Evolutionary conservation across 2,329 filamentous ascomycete genomes (phyloP).

Genomic region (Sclerotinia subarctica): DNA sequence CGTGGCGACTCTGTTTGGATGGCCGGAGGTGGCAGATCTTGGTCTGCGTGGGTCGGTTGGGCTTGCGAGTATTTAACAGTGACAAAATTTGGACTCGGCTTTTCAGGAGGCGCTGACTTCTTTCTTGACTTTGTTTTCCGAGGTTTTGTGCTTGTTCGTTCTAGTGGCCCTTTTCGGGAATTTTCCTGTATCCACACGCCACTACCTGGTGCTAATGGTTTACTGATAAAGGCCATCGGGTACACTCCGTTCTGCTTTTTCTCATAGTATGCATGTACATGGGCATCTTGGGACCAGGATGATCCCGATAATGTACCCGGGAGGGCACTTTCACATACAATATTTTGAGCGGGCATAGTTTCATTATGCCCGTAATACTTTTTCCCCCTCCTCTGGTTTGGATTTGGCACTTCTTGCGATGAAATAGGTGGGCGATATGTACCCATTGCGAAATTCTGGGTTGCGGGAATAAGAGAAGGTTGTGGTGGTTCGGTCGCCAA

Average conservation of each 20-base stretch:
- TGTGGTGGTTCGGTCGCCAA: not conserved
- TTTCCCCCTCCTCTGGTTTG: too few relatives aligned
- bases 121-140: conserved; percentile 5
- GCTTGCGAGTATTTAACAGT: not conserved
- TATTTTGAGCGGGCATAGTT: not conserved
- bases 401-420: not conserved
- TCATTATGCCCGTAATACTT: too few relatives aligned
- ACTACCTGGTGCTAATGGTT: not conserved
- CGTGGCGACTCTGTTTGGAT: not conserved
- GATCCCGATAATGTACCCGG: not conserved
- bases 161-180: not conserved
- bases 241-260: conserved; percentile 9
- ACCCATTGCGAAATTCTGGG: not conserved
- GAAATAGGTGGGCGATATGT: not conserved
- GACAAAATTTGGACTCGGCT: not conserved
- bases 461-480: not conserved
- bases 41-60: not conserved
- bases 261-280: not conserved
- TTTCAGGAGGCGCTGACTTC: not conserved
- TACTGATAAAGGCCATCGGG: not conserved
- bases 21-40: not conserved
- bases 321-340: not conserved
- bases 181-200: not conserved
- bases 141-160: not conserved
- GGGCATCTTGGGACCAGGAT: not conserved